Evolutionary conservation across 306 rosid species (phyloP).

Genomic region (Gillenia trifoliata): DNA sequence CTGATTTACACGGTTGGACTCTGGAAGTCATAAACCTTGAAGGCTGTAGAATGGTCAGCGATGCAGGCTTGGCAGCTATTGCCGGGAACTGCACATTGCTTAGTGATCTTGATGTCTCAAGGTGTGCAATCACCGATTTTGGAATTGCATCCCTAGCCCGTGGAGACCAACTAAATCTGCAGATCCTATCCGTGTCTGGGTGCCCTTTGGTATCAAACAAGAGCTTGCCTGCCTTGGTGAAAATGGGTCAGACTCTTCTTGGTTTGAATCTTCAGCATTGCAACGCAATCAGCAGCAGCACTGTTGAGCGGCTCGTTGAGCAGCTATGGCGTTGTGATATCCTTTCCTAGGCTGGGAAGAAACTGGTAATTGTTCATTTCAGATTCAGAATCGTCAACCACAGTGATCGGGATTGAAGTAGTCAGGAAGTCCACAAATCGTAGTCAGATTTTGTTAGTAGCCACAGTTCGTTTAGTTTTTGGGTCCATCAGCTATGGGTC

Average conservation of each 20-base stretch:
- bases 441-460: conserved; percentile 41
- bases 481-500: conserved; percentile 75
- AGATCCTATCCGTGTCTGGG: conserved; percentile 68
- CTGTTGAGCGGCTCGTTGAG: conserved; percentile 48
- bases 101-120: conserved; percentile 71
- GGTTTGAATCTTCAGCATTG: conserved; percentile 80
- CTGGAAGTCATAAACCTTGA: conserved; percentile 65
- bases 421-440: conserved; percentile 30
- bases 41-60: conserved; percentile 55
- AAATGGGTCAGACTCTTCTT: conserved; percentile 53
- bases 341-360: conserved; percentile 46
- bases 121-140: conserved; percentile 56
- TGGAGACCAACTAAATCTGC: conserved; percentile 42
- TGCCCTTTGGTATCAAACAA: conserved; percentile 57
- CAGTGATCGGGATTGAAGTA: conserved; percentile 10
- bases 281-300: conserved; percentile 52
- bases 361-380: conserved; percentile 7
- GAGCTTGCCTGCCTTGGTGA: conserved; percentile 51
- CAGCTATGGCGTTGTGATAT: conserved; percentile 76
- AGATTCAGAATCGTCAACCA: conserved; percentile 7
- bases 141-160: conserved; percentile 61
- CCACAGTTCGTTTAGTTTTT: conserved; percentile 48
- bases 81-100: conserved; percentile 57
- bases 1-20: conserved; percentile 56
- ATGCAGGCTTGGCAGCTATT: conserved; percentile 60